Conservation (phyloP, 2,329 filamentous ascomycete genomes). For the Colletotrichum musicola region DNA sequence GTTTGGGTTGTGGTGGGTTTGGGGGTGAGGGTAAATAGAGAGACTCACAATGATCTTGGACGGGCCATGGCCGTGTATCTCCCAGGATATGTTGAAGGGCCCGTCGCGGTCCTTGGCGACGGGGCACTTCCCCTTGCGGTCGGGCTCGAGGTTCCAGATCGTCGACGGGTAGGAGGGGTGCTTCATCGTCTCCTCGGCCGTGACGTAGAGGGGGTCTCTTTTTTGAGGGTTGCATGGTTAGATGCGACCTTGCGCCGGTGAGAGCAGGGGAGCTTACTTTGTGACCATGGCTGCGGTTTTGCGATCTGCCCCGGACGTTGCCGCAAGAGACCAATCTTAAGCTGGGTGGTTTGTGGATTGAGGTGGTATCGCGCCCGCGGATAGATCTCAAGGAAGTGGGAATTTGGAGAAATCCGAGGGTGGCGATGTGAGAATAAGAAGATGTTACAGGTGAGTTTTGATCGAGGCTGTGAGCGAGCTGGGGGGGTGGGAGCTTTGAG, state of each 20-base stretch:
- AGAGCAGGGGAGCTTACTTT: slow-evolving; percentile 1
- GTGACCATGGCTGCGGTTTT: slow-evolving; percentile 22
- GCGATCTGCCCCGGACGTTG: not conserved
- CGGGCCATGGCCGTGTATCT: slow-evolving; percentile 82
- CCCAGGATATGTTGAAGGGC: slow-evolving; percentile 81
- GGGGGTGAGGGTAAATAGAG: not conserved
- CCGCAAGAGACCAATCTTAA: too few relatives aligned
- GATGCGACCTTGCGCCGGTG: not conserved
- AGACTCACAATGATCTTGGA: slow-evolving; percentile 75
- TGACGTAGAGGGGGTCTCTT: slow-evolving; percentile 49
- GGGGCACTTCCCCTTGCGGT: slow-evolving; percentile 68
- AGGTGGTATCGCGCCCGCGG: not conserved
- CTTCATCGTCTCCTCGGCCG: slow-evolving; percentile 68
- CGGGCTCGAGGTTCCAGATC: slow-evolving; percentile 77
- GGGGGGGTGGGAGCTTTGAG: slow-evolving; percentile 2
- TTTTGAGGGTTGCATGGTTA: not conserved
- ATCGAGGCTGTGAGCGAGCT: slow-evolving; percentile 23
- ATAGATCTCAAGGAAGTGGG: not conserved
- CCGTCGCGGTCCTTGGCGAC: slow-evolving; percentile 80
- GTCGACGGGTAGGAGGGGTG: slow-evolving; percentile 77
- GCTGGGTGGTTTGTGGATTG: not conserved
- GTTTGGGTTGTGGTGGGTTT: too few relatives aligned
- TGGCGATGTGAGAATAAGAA: slow-evolving; percentile 5
- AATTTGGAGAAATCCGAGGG: slow-evolving; percentile 16
- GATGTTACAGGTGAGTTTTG: slow-evolving; percentile 34